Evolutionary conservation across 192 early-diverging fungal species (phyloP), one percentile per base, ranked within the genome.

Genomic region (Obelidium mucronatum): DNA sequence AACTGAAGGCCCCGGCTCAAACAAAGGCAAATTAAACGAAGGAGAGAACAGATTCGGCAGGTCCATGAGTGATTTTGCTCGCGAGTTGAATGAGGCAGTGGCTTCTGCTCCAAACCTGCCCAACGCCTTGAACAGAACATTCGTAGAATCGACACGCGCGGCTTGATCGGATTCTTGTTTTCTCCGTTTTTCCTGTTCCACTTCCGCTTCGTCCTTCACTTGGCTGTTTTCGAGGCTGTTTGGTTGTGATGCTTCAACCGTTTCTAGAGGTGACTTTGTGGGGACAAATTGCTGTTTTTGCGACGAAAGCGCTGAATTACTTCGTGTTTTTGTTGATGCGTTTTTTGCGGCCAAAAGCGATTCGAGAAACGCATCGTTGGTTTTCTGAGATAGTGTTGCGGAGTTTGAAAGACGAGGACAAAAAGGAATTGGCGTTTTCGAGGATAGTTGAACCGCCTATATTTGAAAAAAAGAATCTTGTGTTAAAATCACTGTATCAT

Each of bases 401-500:
- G 0, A 75, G 56, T 2, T 76, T n/a, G n/a, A n/a, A n/a, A n/a
- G n/a, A n/a, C n/a, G n/a, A n/a, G n/a, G n/a, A n/a, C n/a, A n/a
- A n/a, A n/a, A n/a, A n/a, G n/a, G n/a, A n/a, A n/a, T n/a, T n/a
- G n/a, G n/a, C n/a, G n/a, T 67, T 24, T 79, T 71, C 31, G 78
- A 80, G 22, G 87, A 85, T 19, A 89, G 76, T 72, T 89, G 87
- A 24, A 89, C 81, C 0, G 87, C 79, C 79, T n/a, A n/a, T n/a
- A n/a, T n/a, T n/a, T n/a, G n/a, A n/a, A n/a, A n/a, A n/a, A n/a
- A n/a, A n/a, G n/a, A n/a, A n/a, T n/a, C n/a, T n/a, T n/a, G n/a
- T n/a, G n/a, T n/a, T n/a, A n/a, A n/a, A n/a, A n/a, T n/a, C n/a
- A n/a, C n/a, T n/a, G n/a, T n/a, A n/a, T n/a, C n/a, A n/a, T n/a